Percentiles rank a stretch among this genome's conserved stretches.
These are phyloP conservation scores for Trametes gibbosa DNA, from an alignment of 768 basidiomycete species.

Conservation along the genomic window DNA sequence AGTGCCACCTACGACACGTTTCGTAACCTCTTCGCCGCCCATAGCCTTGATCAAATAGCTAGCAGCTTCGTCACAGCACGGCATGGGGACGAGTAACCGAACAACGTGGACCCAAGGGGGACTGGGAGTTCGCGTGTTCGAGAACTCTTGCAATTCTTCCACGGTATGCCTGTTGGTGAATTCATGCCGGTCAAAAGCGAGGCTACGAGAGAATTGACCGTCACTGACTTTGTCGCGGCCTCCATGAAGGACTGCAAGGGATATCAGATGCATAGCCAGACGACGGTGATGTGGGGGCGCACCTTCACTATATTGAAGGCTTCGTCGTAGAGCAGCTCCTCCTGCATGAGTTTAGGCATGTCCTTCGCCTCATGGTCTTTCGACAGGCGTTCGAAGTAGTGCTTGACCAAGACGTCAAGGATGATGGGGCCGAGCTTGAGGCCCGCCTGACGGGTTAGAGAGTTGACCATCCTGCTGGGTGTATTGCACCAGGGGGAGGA, in stretches of 20 bases:
- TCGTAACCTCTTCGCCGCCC: conserved; percentile 76
- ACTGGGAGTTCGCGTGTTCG: conserved; percentile 78
- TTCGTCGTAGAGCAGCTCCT: conserved; percentile 81
- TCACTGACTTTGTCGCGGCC: conserved; percentile 60
- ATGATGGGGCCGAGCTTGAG: conserved; percentile 69
- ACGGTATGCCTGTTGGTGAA: conserved; percentile 63
- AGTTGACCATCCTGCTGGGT: conserved; percentile 35
- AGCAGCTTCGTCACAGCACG: conserved; percentile 75
- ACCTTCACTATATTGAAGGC: conserved; percentile 77
- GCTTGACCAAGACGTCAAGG: conserved; percentile 77
- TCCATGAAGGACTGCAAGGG: conserved; percentile 65
- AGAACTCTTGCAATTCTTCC: conserved; percentile 79
- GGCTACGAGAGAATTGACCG: not conserved
- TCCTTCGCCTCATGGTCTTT: conserved; percentile 37
- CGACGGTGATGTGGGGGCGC: conserved; percentile 15
- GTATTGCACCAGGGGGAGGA: not conserved
- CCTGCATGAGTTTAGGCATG: conserved; percentile 53
- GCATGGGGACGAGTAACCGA: conserved; percentile 68
- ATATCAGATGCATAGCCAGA: not conserved
- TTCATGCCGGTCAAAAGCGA: not conserved
- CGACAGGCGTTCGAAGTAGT: conserved; percentile 68
- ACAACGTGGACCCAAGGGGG: conserved; percentile 82
- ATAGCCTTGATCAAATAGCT: conserved; percentile 68
- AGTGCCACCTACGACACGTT: conserved; percentile 76
- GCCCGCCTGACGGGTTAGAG: conserved; percentile 61